These are phyloP conservation scores for Beauveria medogensis DNA, from an alignment of 2,329 filamentous ascomycete species.

Conservation along the genomic window DNA sequence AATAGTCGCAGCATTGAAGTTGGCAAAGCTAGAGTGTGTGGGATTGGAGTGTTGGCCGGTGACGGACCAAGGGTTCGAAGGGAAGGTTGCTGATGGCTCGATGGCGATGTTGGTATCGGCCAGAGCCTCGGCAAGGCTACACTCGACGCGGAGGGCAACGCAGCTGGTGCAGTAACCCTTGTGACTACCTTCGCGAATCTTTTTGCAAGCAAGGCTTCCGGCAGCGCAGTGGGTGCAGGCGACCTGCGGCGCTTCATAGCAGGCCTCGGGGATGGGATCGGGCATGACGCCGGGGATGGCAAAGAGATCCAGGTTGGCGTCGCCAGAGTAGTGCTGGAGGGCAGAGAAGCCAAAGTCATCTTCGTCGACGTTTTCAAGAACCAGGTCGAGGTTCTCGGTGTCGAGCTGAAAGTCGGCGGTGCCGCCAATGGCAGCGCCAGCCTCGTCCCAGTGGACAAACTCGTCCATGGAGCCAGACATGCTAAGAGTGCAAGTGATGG, in stretches of 20 bases:
- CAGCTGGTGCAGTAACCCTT: constrained; percentile 56
- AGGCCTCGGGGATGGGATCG: constrained; percentile 10
- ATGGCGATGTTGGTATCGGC: constrained; percentile 27
- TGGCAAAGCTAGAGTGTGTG: constrained; percentile 13
- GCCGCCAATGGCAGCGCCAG: constrained; percentile 29
- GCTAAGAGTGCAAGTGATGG: neutral
- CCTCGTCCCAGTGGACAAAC: constrained; percentile 55
- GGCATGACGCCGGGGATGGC: constrained; percentile 21
- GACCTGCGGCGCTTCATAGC: constrained; percentile 30
- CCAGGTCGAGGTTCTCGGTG: constrained; percentile 40
- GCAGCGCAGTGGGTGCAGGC: constrained; percentile 46
- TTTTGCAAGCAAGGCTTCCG: constrained; percentile 51
- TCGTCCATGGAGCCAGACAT: constrained; percentile 45
- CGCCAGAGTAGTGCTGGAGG: constrained; percentile 46
- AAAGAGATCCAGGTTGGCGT: constrained; percentile 25
- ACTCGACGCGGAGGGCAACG: constrained; percentile 49
- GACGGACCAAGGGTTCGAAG: constrained; percentile 37
- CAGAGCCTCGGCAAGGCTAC: constrained; percentile 42
- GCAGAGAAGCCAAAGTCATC: constrained; percentile 54
- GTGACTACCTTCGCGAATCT: constrained; percentile 49
- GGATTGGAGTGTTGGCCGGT: constrained; percentile 35
- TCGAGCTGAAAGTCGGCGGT: constrained; percentile 20
- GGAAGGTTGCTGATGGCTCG: constrained; percentile 28
- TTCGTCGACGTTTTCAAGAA: constrained; percentile 46
- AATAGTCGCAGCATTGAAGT: neutral